A percentile compares a stretch with the other conserved stretches of the same genome.
phyloP scores from a whole-genome alignment of 768 basidiomycete species.

The Xerocomellus chrysenteron region DNA sequence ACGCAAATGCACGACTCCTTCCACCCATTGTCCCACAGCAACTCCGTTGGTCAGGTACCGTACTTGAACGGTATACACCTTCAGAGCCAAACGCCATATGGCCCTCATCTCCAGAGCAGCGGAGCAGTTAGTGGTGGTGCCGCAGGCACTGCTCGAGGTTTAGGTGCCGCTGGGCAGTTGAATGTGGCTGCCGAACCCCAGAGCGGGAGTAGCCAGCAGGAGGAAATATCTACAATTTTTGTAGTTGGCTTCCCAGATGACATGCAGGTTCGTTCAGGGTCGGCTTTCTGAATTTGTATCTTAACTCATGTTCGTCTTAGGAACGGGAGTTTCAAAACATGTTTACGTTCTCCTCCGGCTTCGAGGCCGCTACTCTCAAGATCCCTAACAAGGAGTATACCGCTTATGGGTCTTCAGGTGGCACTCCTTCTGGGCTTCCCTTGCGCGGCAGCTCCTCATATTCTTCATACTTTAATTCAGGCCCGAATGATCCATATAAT shows the following conservation, averaged over 20 bases:
- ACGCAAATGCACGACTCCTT: conserved; percentile 35
- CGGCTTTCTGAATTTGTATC: conserved; percentile 7
- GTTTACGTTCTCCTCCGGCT: conserved; percentile 95
- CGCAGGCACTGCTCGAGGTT: conserved; percentile 23
- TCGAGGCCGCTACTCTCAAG: conserved; percentile 97
- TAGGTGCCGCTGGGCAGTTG: conserved; percentile 31
- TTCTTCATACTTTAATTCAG: conserved; percentile 40
- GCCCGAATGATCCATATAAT: conserved; percentile 80
- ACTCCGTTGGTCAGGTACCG: conserved; percentile 31
- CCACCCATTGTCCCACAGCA: conserved; percentile 33
- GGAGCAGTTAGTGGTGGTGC: conserved; percentile 28
- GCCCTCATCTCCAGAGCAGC: conserved; percentile 58
- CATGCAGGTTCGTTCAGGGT: conserved; percentile 73
- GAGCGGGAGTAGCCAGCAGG: conserved; percentile 42
- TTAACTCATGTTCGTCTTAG: conserved; percentile 40
- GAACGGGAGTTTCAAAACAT: conserved; percentile 99
- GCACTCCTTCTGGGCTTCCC: conserved; percentile 34
- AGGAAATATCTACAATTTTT: conserved; percentile 96
- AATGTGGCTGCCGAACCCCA: conserved; percentile 25
- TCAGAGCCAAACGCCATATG: conserved; percentile 75
- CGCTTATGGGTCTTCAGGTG: conserved; percentile 56
- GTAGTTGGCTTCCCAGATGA: conserved; percentile 99
- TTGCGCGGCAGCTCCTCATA: conserved; percentile 37
- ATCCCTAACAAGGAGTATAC: conserved; percentile 92
- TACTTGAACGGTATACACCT: conserved; percentile 47